These are phyloP conservation scores for Colletotrichum australisinense DNA, from an alignment of 2,329 filamentous ascomycete species.

Conservation along the genomic window DNA sequence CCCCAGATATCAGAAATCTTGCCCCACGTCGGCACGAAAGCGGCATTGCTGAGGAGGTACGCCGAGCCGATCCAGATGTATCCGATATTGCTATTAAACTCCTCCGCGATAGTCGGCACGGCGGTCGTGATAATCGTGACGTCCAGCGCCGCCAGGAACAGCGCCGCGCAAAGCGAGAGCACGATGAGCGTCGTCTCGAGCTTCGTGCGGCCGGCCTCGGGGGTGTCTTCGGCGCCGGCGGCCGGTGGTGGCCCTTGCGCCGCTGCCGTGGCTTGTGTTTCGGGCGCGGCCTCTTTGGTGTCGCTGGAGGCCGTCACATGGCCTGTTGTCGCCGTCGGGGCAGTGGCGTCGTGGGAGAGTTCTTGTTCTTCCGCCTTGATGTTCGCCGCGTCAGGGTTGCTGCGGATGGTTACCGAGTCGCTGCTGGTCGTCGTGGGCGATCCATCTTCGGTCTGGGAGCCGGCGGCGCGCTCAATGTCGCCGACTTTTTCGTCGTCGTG, in stretches of 20 bases:
- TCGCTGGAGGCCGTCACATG: background rate
- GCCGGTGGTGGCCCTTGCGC: background rate
- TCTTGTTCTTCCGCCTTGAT: conserved; percentile 1
- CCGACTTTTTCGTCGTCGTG: conserved; percentile 33
- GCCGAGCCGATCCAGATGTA: conserved; percentile 84
- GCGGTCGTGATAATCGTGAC: conserved; percentile 71
- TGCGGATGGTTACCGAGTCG: conserved; percentile 25
- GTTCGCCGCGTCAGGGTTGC: background rate
- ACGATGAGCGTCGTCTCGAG: conserved; percentile 46
- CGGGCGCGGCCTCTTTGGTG: conserved; percentile 4
- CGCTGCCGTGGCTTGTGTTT: background rate
- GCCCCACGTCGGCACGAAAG: conserved; percentile 78
- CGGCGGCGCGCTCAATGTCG: conserved; percentile 26
- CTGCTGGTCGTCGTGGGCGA: conserved; percentile 9
- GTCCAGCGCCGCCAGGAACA: conserved; percentile 61
- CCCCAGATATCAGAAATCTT: conserved; percentile 70
- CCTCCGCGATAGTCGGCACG: conserved; percentile 67
- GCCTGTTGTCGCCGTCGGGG: background rate
- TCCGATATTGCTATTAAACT: conserved; percentile 71
- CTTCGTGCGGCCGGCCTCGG: conserved; percentile 50
- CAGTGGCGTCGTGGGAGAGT: background rate
- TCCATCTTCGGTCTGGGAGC: conserved; percentile 9
- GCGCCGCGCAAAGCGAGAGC: conserved; percentile 37
- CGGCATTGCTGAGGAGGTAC: conserved; percentile 77
- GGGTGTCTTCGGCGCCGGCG: conserved; percentile 29